Evolutionary conservation across 345 rosid genomes (phyloP).

Genomic region (Citrus hindsii): DNA sequence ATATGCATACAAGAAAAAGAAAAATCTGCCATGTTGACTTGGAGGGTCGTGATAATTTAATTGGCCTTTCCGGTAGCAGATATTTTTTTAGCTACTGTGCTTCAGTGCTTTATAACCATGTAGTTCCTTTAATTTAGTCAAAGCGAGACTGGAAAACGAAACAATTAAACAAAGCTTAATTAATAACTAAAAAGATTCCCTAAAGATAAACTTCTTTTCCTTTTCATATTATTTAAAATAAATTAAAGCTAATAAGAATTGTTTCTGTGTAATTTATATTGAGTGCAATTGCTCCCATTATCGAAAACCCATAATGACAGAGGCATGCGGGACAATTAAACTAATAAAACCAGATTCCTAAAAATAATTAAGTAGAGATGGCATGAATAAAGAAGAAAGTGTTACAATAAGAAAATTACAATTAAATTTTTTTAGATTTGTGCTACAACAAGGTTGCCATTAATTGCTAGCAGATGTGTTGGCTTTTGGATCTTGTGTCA

Average conservation of each 20-base stretch:
- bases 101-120: too few relatives aligned
- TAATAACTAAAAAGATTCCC: neutral
- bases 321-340: constrained; percentile 20
- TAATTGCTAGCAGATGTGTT: constrained; percentile 1
- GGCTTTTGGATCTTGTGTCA: constrained; percentile 34
- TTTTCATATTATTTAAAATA: too few relatives aligned
- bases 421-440: neutral
- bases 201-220: neutral
- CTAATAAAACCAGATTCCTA: neutral
- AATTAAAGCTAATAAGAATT: too few relatives aligned
- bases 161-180: neutral
- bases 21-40: neutral
- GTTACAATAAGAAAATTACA: too few relatives aligned
- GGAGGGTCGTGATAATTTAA: neutral
- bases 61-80: neutral
- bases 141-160: too few relatives aligned
- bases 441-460: neutral
- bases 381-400: neutral
- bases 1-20: too few relatives aligned
- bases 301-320: neutral
- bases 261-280: neutral
- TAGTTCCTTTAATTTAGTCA: too few relatives aligned
- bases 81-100: neutral
- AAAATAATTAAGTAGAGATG: neutral
- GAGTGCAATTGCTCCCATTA: neutral